Evolutionary conservation across 2,329 filamentous ascomycete genomes (phyloP).

Genomic region (Calonectria hongkongensis): DNA sequence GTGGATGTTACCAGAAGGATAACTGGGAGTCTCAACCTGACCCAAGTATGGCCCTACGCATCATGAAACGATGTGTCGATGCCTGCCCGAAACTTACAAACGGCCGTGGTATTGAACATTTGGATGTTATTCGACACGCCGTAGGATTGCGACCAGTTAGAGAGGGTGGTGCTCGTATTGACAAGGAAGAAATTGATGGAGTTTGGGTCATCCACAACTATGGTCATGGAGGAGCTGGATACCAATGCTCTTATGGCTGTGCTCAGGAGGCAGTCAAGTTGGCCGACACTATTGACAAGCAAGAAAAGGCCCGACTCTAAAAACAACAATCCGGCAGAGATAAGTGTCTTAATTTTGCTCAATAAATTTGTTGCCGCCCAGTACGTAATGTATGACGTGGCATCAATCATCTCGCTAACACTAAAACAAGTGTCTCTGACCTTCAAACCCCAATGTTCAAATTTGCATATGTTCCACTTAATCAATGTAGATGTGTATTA

Average conservation of each 20-base stretch:
- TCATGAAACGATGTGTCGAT: conserved; percentile 84
- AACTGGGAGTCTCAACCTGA: conserved; percentile 88
- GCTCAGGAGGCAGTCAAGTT: conserved; percentile 38
- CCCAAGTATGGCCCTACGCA: conserved; percentile 83
- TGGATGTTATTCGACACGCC: conserved; percentile 87
- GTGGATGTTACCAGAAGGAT: conserved; percentile 85
- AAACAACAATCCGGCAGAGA: neutral
- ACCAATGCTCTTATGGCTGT: conserved; percentile 65
- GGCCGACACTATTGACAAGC: conserved; percentile 21
- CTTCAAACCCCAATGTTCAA: too few species aligned
- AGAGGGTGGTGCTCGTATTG: conserved; percentile 83
- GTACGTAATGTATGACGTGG: too few species aligned
- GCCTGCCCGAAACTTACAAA: conserved; percentile 77
- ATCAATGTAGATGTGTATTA: too few species aligned
- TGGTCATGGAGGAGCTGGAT: conserved; percentile 86
- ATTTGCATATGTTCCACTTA: too few species aligned
- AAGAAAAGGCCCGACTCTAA: conserved; percentile 24
- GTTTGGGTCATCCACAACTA: conserved; percentile 84
- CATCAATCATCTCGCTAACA: too few species aligned
- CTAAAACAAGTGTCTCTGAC: too few species aligned
- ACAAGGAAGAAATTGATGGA: conserved; percentile 71
- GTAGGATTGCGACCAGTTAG: conserved; percentile 87
- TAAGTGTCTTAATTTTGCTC: too few species aligned
- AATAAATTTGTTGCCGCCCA: too few species aligned
- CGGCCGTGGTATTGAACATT: conserved; percentile 80